Base-by-base conservation (phyloP, 495 filamentous ascomycete species). In the Aspergillus homomorphus region DNA sequence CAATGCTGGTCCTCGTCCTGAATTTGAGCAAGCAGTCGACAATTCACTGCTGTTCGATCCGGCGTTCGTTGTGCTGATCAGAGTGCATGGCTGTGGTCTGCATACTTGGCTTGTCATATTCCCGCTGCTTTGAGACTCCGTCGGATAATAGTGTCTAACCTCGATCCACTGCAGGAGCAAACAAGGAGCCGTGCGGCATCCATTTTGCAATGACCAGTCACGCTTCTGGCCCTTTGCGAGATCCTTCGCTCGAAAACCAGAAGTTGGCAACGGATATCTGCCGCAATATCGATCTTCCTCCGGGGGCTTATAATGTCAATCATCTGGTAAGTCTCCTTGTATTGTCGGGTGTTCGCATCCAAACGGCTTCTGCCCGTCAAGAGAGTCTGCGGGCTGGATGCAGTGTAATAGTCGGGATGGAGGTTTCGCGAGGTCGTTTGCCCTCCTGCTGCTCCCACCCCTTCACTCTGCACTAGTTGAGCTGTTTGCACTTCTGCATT, bases 231-330 rank as follows among this genome's bases (percentile, higher is more conserved):
- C 55, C 46, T 28, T 18, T 57, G 45, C 41, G 54, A 0, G 68
- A 73, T 53, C 68, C 68, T 6, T 62, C 69, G 16, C 55, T 64
- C 55, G 66, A 69, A 12, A 26, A 21, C 15, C 66, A 61, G 8
- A 53, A 41, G 5, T 45, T 66, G 14, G 42, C 23, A 15, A 71
- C 69, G 0, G 66, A 69, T 46, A 66, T 63, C 53, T 69, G 63
- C 20, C 54, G 54, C 19, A 69, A 73, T 44, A 50, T 73, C 8
- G 70, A 73, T 33, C 51, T 73, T 41, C 70, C 70, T 7, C 15
- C 60, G 22, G 61, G 56, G 6, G 68, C 68, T 24, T 73, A 60
- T 46, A 48, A 51, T 0, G 45, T 72, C 7, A 62, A 68, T 33
- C 58, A 68, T 22, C 16, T 64, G 57, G 70, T 71, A 61, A n/a